phyloP scores from a whole-genome alignment of 306 rosid genomes.

The Ceratonia siliqua region DNA sequence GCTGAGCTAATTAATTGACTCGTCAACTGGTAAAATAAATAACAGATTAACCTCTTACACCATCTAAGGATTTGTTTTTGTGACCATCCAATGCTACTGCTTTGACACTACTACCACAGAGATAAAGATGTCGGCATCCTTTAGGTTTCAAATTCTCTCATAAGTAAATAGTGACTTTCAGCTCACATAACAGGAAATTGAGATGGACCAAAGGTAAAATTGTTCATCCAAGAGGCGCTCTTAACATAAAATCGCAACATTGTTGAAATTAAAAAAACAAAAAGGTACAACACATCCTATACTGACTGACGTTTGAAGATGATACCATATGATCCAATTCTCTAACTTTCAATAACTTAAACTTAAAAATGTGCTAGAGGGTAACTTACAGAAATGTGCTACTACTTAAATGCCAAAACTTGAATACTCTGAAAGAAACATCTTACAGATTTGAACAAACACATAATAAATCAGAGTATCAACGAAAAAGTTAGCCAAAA shows the following conservation, averaged over 20 bases:
- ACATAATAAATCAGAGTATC: conserved; percentile 11
- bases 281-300: background rate
- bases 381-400: background rate
- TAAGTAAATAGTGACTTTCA: background rate
- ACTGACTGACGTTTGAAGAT: background rate
- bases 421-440: conserved; percentile 25
- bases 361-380: background rate
- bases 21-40: conserved; percentile 7
- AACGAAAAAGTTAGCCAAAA: background rate
- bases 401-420: background rate
- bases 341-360: background rate
- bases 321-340: background rate
- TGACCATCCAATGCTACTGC: conserved; percentile 28
- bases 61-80: conserved; percentile 33
- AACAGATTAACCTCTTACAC: conserved; percentile 21
- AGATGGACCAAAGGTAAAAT: conserved; percentile 2
- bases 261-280: background rate
- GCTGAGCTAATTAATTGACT: conserved; percentile 32
- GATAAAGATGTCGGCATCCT: background rate
- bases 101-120: conserved; percentile 1
- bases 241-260: background rate
- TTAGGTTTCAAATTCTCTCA: conserved; percentile 13
- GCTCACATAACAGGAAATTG: conserved; percentile 1
- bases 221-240: conserved; percentile 5
- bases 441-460: background rate